Evolutionary conservation across 177 flowering plant genomes (phyloP).

Genomic region (Vitis hybrid): DNA sequence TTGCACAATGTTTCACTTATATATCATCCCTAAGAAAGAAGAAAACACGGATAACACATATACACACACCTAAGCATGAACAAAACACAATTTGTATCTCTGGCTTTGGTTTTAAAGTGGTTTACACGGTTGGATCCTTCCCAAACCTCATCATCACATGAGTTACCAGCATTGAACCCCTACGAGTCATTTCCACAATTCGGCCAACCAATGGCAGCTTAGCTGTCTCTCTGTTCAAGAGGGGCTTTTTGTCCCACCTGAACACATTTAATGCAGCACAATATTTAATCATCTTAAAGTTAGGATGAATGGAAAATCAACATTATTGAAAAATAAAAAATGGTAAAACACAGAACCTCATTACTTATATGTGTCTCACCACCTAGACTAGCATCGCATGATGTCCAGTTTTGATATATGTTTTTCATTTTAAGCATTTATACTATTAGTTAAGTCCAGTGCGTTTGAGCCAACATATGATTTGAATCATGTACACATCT

Average conservation of each 20-base stretch:
- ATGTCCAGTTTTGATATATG: no score
- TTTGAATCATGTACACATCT: no score
- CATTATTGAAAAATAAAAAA: neutral
- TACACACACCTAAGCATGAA: neutral
- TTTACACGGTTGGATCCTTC: conserved; percentile 53
- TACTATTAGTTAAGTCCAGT: no score
- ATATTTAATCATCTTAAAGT: neutral
- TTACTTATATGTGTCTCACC: no score
- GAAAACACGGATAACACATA: neutral
- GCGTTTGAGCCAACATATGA: no score
- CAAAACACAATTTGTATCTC: neutral
- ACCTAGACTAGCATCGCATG: no score
- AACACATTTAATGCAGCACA: neutral
- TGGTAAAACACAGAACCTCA: no score
- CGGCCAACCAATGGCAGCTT: conserved; percentile 60
- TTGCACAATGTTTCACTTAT: neutral
- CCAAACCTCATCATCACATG: conserved; percentile 87
- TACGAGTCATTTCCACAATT: conserved; percentile 45
- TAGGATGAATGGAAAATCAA: neutral
- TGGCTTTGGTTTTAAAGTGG: neutral
- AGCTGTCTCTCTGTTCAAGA: conserved; percentile 64
- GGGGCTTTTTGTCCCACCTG: conserved; percentile 92
- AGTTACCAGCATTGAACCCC: conserved; percentile 74
- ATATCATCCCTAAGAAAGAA: neutral
- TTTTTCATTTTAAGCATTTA: no score